Percentiles rank a stretch among this genome's conserved stretches.
phyloP scores from a whole-genome alignment of 306 rosid genomes.

The Gynostemma pentaphyllum region DNA sequence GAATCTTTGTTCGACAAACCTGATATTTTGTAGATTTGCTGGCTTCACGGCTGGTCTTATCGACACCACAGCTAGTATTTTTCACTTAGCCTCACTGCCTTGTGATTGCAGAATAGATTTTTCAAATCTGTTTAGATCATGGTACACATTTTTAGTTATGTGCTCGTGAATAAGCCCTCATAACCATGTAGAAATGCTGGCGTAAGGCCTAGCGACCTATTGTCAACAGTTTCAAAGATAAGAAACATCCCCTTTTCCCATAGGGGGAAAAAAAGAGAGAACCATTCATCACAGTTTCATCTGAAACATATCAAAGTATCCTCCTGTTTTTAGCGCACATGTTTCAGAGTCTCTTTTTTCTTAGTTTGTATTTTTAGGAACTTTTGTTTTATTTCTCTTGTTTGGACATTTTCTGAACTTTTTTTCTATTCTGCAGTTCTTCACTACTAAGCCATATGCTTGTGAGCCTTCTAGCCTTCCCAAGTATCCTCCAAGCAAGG shows the following conservation, averaged over 20 bases:
- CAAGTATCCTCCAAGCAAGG: slow-evolving; percentile 98
- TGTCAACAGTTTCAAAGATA: background rate
- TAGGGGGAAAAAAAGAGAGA: background rate
- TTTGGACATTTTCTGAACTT: background rate
- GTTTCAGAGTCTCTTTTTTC: background rate
- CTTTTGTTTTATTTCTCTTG: background rate
- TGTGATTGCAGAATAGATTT: background rate
- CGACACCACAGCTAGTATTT: background rate
- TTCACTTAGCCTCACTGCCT: background rate
- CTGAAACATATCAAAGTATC: background rate
- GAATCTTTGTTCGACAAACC: background rate
- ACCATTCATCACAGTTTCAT: background rate
- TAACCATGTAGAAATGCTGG: no score
- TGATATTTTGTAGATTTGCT: background rate
- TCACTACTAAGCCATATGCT: slow-evolving; percentile 82
- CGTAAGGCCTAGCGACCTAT: no score
- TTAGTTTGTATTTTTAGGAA: background rate
- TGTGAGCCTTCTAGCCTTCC: slow-evolving; percentile 99
- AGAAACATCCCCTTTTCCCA: background rate
- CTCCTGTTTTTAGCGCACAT: background rate
- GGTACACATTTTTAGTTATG: no score
- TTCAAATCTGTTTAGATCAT: no score
- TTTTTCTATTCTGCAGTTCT: slow-evolving; percentile 54
- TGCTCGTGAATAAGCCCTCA: no score
- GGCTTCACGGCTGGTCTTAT: background rate